Evolutionary conservation across 257 asterid genomes (phyloP), one percentile per base, ranked within the genome.

Genomic region (Solanum clarkiae): DNA sequence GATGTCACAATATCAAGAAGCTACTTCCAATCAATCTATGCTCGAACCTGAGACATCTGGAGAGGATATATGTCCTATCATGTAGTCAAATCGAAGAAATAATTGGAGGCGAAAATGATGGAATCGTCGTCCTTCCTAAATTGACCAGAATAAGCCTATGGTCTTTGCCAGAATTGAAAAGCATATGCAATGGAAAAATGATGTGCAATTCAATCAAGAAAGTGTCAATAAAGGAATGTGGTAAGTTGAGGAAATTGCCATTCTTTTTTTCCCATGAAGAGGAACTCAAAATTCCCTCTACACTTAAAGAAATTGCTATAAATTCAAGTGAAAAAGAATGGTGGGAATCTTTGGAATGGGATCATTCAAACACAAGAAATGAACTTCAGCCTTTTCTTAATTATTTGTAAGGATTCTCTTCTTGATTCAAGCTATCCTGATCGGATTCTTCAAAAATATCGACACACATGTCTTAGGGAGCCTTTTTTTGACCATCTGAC

Each of bases 281-380:
- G 18, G 83, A 17, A 77, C 40, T 51, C 5, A 26, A 26, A 26
- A 77, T 77, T 51, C 90, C 84, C 3, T 60, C 20, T 40, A 54
- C 60, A 79, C 88, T 86, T 8, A 71, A 84, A 55, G 87, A 88
- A 44, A 88, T 86, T 42, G 22, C 86, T 81, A 83, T 80, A 59
- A 70, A 84, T 11, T 69, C 62, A 68, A 88, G 82, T 49, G 90
- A 86, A 32, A 80, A 26, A 79, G 84, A 80, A 10, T 88, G 90
- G 90, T 88, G 90, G 88, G 87, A 84, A 42, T 85, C 85, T 10
- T 51, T 79, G 87, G 88, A 88, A 8, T 86, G 90, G 87, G 83
- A 74, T 36, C 84, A 88, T 45, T 22, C 87, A 10, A 84, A 18
- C 36, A 82, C 63, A 42, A 53, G 68, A 75, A 29, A 49, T 71